Conservation (phyloP, 2,329 filamentous ascomycete genomes). For the Ampelomyces quisqualis region DNA sequence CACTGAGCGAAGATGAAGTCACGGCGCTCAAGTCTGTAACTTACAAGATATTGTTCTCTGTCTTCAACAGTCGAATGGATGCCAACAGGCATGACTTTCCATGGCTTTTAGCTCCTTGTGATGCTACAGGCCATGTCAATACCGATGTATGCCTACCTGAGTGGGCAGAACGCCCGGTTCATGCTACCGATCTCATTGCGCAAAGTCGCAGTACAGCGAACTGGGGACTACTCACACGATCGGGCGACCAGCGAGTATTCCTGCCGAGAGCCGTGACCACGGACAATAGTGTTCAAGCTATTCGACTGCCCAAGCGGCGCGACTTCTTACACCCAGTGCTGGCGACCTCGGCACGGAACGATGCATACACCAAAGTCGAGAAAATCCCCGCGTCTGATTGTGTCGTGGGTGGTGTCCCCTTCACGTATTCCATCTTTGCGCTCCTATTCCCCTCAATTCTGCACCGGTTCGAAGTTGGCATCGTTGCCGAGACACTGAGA, state of each 20-base stretch:
- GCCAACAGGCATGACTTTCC: conserved; percentile 31
- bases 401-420: conserved; percentile 50
- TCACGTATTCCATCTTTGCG: conserved; percentile 51
- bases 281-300: conserved; percentile 15
- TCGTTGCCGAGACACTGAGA: conserved; percentile 64
- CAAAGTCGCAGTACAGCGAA: conserved; percentile 4
- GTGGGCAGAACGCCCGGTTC: no score
- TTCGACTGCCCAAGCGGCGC: conserved; percentile 54
- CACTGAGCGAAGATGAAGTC: conserved; percentile 19
- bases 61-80: conserved; percentile 23
- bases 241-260: conserved; percentile 27
- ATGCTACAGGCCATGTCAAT: conserved; percentile 6
- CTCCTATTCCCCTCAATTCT: conserved; percentile 72
- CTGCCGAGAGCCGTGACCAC: conserved; percentile 9
- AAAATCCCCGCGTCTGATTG: conserved; percentile 54
- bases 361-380: conserved; percentile 47
- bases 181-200: conserved; percentile 18
- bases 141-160: no score
- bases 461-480: conserved; percentile 64
- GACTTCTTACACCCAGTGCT: conserved; percentile 59
- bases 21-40: conserved; percentile 26
- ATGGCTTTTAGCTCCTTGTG: conserved; percentile 32
- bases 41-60: conserved; percentile 26
- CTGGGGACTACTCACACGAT: conserved; percentile 29
- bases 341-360: conserved; percentile 12